Evolutionary conservation across 1,139 yeast species (phyloP).

Genomic region (Kurtzmaniella quercitrusa): DNA sequence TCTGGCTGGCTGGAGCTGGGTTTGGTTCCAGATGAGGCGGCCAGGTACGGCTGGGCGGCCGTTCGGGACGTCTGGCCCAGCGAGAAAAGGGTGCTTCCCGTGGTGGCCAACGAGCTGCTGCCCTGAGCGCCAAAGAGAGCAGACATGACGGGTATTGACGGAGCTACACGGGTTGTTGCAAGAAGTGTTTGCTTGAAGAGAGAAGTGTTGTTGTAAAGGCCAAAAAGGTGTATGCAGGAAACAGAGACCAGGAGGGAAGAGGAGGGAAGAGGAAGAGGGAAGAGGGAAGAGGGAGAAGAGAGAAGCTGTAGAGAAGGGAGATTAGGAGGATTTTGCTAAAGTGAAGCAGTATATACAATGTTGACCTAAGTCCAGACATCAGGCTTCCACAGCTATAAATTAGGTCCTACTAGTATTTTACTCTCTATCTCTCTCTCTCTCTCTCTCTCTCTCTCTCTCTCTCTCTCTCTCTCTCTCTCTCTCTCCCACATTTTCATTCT

Average conservation of each 20-base stretch:
- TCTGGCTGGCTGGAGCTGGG: slow-evolving; percentile 22
- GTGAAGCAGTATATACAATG: no score
- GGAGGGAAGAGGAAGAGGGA: not conserved
- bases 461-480: not conserved
- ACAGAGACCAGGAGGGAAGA: not conserved
- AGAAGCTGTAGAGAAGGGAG: no score
- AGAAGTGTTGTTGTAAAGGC: not conserved
- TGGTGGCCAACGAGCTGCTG: not conserved
- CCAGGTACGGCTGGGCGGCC: not conserved
- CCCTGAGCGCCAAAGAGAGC: slow-evolving; percentile 4
- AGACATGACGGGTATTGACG: slow-evolving; percentile 1
- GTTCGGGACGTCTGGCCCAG: not conserved
- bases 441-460: not conserved
- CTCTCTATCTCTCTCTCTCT: not conserved
- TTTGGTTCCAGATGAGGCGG: slow-evolving; percentile 1
- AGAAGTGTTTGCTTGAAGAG: not conserved
- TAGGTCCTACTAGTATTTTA: no score
- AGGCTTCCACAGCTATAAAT: no score
- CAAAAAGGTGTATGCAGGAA: no score
- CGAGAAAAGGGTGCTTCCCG: slow-evolving; percentile 1
- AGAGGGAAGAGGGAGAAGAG: no score
- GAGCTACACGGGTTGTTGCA: not conserved
- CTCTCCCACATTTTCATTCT: not conserved
- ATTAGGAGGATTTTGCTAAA: no score
- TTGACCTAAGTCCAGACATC: no score